Evolutionary conservation across 129 eudicot genomes (phyloP).

Genomic region (Scalesia atractyloides): DNA sequence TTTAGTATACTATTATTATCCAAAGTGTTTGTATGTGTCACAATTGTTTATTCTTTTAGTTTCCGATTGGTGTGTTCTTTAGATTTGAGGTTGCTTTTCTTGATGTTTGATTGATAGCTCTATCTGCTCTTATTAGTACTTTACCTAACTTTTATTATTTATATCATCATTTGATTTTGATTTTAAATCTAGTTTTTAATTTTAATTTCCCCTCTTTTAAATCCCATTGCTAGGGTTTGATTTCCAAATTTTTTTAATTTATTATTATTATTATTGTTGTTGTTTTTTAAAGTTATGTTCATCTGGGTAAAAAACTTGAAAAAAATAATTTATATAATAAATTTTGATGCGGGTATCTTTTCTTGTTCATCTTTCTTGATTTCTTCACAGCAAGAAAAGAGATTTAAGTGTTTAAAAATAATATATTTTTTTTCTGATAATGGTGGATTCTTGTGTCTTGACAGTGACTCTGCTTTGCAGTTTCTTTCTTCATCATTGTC

Average conservation of each 20-base stretch:
- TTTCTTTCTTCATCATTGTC: constrained; percentile 35
- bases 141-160: constrained; percentile 43
- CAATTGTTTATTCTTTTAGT: constrained; percentile 21
- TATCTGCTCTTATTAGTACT: constrained; percentile 33
- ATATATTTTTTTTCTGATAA: not conserved
- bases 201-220: constrained; percentile 16
- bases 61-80: constrained; percentile 26
- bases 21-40: not conserved
- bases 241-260: constrained; percentile 4
- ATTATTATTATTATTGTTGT: too few relatives aligned
- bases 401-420: not conserved
- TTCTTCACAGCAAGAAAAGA: constrained; percentile 36
- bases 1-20: constrained; percentile 4
- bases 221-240: constrained; percentile 40
- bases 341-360: constrained; percentile 26
- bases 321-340: not conserved
- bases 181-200: constrained; percentile 1
- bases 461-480: constrained; percentile 35
- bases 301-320: constrained; percentile 12
- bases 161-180: constrained; percentile 31
- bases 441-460: constrained; percentile 27
- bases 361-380: constrained; percentile 44
- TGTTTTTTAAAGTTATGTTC: not conserved
- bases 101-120: constrained; percentile 56
- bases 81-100: constrained; percentile 38